phyloP scores from a whole-genome alignment of 345 rosid genomes.

The Conringia planisiliqua region DNA sequence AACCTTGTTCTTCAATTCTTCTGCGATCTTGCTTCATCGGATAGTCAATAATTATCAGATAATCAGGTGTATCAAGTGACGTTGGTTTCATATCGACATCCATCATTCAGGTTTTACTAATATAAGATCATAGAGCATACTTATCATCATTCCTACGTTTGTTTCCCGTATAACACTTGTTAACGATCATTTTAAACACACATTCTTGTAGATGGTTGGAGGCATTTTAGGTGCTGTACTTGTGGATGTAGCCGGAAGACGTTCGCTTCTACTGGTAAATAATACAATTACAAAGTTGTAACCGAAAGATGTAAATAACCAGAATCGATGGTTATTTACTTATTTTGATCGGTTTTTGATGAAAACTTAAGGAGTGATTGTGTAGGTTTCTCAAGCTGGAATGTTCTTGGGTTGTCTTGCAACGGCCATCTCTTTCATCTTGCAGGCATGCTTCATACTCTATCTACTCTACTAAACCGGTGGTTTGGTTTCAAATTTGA shows the following conservation, averaged over 20 bases:
- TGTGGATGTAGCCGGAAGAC: conserved; percentile 74
- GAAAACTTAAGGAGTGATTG: background rate
- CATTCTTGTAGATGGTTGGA: conserved; percentile 55
- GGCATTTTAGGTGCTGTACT: conserved; percentile 59
- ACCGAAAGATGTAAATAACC: background rate
- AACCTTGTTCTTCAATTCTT: background rate
- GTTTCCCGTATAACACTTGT: background rate
- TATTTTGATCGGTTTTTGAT: background rate
- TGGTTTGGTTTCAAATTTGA: background rate
- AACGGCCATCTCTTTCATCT: conserved; percentile 49
- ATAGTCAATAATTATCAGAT: background rate
- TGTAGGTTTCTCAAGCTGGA: conserved; percentile 63
- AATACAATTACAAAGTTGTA: background rate
- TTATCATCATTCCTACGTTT: background rate
- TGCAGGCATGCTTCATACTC: conserved; percentile 40
- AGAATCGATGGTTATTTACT: background rate
- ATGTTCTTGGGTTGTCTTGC: conserved; percentile 73
- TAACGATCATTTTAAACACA: background rate
- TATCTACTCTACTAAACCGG: background rate
- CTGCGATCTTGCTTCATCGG: background rate
- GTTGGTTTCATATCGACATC: conserved; percentile 72
- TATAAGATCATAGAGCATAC: background rate
- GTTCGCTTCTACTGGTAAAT: conserved; percentile 68
- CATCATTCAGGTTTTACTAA: conserved; percentile 55
- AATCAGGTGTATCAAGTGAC: conserved; percentile 67